phyloP scores from a whole-genome alignment of 139 green algal genomes.

The Gonium pectorale region DNA sequence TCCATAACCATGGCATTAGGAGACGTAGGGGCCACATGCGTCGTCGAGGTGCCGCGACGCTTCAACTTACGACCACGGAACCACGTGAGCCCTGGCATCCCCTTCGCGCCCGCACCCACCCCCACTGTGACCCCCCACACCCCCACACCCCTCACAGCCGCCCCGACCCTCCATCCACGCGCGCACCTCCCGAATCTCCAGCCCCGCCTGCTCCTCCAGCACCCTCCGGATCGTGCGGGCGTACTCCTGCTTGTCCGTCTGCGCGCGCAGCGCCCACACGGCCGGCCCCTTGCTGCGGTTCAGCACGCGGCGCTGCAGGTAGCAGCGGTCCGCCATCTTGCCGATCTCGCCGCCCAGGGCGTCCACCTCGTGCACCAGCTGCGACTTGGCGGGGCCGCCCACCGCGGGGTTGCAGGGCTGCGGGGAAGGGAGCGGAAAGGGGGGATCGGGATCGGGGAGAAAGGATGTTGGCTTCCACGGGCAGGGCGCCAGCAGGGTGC shows the following conservation, averaged over 20 bases:
- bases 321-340: conserved; percentile 92
- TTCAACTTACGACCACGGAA: no score
- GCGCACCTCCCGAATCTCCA: conserved; percentile 91
- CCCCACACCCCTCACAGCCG: background rate
- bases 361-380: conserved; percentile 98
- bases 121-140: no score
- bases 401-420: conserved; percentile 90
- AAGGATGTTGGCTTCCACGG: background rate
- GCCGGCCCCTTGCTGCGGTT: conserved; percentile 95
- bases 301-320: conserved; percentile 96
- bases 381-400: conserved; percentile 92
- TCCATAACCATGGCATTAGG: no score
- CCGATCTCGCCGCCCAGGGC: conserved; percentile 97
- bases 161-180: background rate
- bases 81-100: no score
- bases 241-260: conserved; percentile 99
- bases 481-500: no score
- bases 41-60: no score
- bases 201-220: conserved; percentile 84
- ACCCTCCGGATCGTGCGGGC: conserved; percentile 74
- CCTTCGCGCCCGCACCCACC: no score
- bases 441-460: background rate
- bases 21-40: no score
- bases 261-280: conserved; percentile 96
- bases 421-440: background rate